phyloP scores from a whole-genome alignment of 164 flowering plant species.

The Annona cherimola region DNA sequence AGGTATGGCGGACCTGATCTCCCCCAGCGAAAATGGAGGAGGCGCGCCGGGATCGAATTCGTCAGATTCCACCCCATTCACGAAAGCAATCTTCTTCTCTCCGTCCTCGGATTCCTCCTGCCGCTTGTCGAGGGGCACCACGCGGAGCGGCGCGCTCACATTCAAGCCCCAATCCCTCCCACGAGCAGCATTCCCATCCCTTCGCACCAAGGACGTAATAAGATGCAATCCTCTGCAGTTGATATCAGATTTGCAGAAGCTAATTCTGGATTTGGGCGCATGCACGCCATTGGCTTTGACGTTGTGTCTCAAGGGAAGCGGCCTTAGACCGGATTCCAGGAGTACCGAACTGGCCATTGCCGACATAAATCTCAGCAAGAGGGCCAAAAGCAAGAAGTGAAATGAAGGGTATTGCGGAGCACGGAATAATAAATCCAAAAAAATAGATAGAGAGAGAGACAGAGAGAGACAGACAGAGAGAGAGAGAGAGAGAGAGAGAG shows the following conservation, averaged over 20 bases:
- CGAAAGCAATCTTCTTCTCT: conserved; percentile 5
- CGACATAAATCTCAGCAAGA: not conserved
- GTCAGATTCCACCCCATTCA: not conserved
- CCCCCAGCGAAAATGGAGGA: conserved; percentile 69
- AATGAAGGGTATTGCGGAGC: not conserved
- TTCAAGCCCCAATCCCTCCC: conserved; percentile 23
- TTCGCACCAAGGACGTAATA: not conserved
- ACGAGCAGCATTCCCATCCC: conserved; percentile 18
- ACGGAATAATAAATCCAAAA: not conserved
- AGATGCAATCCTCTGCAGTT: conserved; percentile 40
- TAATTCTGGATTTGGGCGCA: not conserved
- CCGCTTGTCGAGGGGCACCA: conserved; percentile 10
- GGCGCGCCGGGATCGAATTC: conserved; percentile 58
- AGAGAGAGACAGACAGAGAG: not conserved
- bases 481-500: not conserved
- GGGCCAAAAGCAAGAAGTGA: not conserved
- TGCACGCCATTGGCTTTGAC: not conserved
- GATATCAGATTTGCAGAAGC: not conserved
- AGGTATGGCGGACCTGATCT: conserved; percentile 83
- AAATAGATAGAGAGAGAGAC: not conserved
- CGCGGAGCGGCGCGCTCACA: conserved; percentile 25
- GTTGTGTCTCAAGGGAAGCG: conserved; percentile 18
- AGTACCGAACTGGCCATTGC: conserved; percentile 6
- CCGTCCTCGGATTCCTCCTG: conserved; percentile 9
- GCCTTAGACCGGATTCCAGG: conserved; percentile 39